A percentile compares a stretch with the other conserved stretches of the same genome.
Evolutionary conservation across 371 early-diverging fungal genomes (phyloP).

Genomic region (Mucor plumbeus): DNA sequence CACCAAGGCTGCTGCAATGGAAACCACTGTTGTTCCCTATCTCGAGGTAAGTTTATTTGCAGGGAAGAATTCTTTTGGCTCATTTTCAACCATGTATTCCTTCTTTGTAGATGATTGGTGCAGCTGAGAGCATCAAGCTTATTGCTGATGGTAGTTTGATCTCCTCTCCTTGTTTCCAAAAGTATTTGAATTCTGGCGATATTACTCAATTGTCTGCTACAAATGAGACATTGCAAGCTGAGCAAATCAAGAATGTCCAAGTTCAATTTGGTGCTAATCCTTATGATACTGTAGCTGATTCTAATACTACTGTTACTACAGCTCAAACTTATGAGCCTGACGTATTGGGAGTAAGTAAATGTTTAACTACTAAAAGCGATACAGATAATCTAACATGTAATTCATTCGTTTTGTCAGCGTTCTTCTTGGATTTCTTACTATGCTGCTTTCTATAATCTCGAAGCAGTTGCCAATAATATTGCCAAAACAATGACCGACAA

Average conservation of each 20-base stretch:
- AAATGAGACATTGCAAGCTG: slow-evolving; percentile 48
- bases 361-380: too few species aligned
- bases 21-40: slow-evolving; percentile 69
- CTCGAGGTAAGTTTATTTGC: slow-evolving; percentile 55
- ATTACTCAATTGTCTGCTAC: slow-evolving; percentile 39
- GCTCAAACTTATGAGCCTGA: slow-evolving; percentile 50
- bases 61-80: too few species aligned
- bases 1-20: slow-evolving; percentile 59
- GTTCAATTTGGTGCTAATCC: slow-evolving; percentile 48
- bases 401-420: slow-evolving; percentile 40
- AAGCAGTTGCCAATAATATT: slow-evolving; percentile 63
- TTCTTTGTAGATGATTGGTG: slow-evolving; percentile 62
- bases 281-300: slow-evolving; percentile 11
- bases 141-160: slow-evolving; percentile 64
- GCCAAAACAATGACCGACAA: slow-evolving; percentile 63
- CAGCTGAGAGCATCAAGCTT: slow-evolving; percentile 55
- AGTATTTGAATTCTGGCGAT: slow-evolving; percentile 41
- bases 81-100: not conserved
- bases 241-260: slow-evolving; percentile 47
- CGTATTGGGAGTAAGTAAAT: slow-evolving; percentile 61
- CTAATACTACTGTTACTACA: slow-evolving; percentile 41
- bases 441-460: slow-evolving; percentile 75
- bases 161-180: slow-evolving; percentile 71
- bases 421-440: slow-evolving; percentile 83
- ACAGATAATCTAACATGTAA: not conserved